Percentiles rank a stretch among this genome's conserved stretches.
These are phyloP conservation scores for Sherardia arvensis DNA, from an alignment of 257 asterid species.

Conservation along the genomic window DNA sequence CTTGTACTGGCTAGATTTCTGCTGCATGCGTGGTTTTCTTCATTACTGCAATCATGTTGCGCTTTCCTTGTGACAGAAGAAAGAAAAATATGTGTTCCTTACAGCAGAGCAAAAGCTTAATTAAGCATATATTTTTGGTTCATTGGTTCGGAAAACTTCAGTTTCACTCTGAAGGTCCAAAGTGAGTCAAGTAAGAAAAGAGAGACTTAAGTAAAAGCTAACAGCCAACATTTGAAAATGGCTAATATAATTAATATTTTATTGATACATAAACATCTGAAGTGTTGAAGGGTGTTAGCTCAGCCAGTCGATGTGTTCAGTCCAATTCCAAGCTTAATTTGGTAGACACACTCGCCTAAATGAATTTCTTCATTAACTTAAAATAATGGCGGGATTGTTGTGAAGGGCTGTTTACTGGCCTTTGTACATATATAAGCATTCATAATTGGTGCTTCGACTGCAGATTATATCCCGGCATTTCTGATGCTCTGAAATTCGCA, in stretches of 20 bases:
- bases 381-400: background rate
- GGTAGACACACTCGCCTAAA: background rate
- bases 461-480: constrained; percentile 92
- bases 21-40: background rate
- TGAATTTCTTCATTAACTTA: background rate
- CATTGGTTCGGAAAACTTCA: background rate
- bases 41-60: background rate
- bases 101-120: background rate
- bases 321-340: background rate
- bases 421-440: background rate
- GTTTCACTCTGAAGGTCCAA: background rate
- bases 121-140: background rate
- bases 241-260: background rate
- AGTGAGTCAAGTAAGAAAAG: background rate
- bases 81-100: background rate
- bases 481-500: constrained; percentile 90
- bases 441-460: constrained; percentile 15
- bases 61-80: background rate
- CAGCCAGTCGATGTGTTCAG: background rate
- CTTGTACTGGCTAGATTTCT: background rate
- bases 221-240: background rate
- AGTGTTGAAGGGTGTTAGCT: background rate
- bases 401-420: background rate
- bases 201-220: background rate
- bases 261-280: background rate